Evolutionary conservation across 1,284 basidiomycete species (phyloP).

Genomic region (Moniliella sp.): DNA sequence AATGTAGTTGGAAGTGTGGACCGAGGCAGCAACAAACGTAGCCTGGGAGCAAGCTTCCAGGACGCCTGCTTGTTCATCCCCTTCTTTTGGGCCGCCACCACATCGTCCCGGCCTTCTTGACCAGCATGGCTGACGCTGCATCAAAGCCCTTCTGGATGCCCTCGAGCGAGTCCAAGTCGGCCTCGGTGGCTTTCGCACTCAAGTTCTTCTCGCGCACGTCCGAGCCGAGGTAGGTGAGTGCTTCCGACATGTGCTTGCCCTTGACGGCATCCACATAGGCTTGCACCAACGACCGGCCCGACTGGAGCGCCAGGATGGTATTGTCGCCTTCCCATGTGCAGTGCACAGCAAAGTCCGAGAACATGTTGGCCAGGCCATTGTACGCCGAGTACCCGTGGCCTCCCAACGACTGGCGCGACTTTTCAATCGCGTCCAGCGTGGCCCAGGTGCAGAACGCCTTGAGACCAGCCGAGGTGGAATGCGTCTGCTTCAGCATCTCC

Average conservation of each 20-base stretch:
- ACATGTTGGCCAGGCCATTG: conserved; percentile 41
- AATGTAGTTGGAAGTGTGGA: conserved; percentile 34
- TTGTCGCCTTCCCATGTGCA: conserved; percentile 43
- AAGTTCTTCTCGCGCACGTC: conserved; percentile 34
- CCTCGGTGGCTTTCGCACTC: conserved; percentile 34
- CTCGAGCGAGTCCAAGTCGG: conserved; percentile 36
- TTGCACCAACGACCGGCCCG: conserved; percentile 39
- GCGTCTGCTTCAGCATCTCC: conserved; percentile 43
- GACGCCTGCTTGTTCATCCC: conserved; percentile 40
- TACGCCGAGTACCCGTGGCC: conserved; percentile 44
- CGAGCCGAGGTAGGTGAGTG: conserved; percentile 5
- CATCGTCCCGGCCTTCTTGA: conserved; percentile 41
- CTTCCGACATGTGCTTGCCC: conserved; percentile 35
- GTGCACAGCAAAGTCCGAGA: conserved; percentile 36
- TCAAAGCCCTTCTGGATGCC: conserved; percentile 39
- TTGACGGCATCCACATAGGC: conserved; percentile 38
- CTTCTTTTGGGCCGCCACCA: conserved; percentile 34
- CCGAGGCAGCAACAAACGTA: conserved; percentile 41
- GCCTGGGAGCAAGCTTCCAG: conserved; percentile 41
- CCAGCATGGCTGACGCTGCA: conserved; percentile 40
- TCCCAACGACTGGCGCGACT: conserved; percentile 41
- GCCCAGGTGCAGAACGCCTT: conserved; percentile 46
- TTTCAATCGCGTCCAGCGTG: conserved; percentile 42
- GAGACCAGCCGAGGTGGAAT: conserved; percentile 42
- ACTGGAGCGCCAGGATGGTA: conserved; percentile 39